These are phyloP conservation scores for Hypoxylon cercidicola DNA, from an alignment of 495 filamentous ascomycete species.

Conservation along the genomic window DNA sequence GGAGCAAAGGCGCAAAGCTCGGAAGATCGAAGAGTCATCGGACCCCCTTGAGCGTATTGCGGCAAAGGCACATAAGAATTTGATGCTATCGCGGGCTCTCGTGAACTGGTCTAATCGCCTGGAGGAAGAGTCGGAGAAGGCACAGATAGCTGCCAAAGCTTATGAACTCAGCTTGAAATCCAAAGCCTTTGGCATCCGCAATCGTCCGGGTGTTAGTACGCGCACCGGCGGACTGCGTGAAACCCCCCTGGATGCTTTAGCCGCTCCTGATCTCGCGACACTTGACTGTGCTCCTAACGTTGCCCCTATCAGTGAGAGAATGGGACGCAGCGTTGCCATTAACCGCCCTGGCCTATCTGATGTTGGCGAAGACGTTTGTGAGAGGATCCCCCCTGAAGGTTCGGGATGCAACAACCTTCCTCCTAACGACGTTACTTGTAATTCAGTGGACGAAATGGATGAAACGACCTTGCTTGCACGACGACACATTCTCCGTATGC, in stretches of 20 bases:
- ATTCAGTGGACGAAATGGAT: constrained; percentile 34
- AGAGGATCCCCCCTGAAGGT: not conserved
- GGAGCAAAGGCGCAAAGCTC: constrained; percentile 26
- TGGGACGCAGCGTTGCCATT: not conserved
- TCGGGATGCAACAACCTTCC: not conserved
- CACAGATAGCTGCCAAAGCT: constrained; percentile 40
- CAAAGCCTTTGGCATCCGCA: constrained; percentile 37
- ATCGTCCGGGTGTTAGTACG: not conserved
- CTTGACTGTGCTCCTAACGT: not conserved
- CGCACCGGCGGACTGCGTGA: not conserved
- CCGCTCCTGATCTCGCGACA: constrained; percentile 1
- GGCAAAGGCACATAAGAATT: constrained; percentile 69
- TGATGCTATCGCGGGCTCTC: constrained; percentile 76
- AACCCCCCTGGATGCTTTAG: constrained; percentile 5
- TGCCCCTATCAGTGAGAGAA: not conserved
- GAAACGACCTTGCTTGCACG: constrained; percentile 68
- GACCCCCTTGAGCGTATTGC: constrained; percentile 70
- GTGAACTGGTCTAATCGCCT: constrained; percentile 75
- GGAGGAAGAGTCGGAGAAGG: constrained; percentile 64
- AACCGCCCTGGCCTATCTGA: not conserved
- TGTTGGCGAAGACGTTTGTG: not conserved
- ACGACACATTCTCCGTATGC: constrained; percentile 72
- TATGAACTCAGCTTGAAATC: constrained; percentile 46
- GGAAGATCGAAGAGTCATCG: constrained; percentile 69
- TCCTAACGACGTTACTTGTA: constrained; percentile 4